A percentile compares a stretch with the other conserved stretches of the same genome.
Conservation (phyloP, 2,329 filamentous ascomycete species). For the Pseudogymnoascus sp. region DNA sequence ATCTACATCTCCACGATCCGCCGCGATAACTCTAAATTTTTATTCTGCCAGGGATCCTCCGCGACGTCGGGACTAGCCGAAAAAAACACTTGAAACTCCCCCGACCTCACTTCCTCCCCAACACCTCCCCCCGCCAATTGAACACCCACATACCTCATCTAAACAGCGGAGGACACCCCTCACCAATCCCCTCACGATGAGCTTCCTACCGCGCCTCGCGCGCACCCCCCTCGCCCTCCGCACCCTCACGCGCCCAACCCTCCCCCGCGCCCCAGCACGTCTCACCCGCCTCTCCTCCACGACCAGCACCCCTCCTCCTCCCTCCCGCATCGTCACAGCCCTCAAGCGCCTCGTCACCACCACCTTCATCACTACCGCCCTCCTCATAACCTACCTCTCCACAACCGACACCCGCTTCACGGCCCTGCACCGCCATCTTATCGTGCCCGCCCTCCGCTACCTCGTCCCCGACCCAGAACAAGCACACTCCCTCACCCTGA, state of each 20-base stretch:
- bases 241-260: neutral
- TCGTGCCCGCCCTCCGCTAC: slow-evolving; percentile 56
- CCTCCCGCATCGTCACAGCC: slow-evolving; percentile 29
- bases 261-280: neutral
- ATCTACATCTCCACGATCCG: neutral
- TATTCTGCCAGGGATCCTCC: neutral
- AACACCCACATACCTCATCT: neutral
- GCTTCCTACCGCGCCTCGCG: neutral
- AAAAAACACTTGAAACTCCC: neutral
- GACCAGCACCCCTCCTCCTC: neutral
- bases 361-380: slow-evolving; percentile 41
- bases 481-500: slow-evolving; percentile 75
- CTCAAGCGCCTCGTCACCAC: slow-evolving; percentile 43
- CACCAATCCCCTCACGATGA: neutral
- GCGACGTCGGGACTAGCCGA: neutral
- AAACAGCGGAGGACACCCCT: neutral
- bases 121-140: neutral
- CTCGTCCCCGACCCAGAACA: slow-evolving; percentile 74
- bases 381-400: slow-evolving; percentile 51
- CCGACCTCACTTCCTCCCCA: neutral
- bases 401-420: slow-evolving; percentile 67
- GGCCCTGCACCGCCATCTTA: slow-evolving; percentile 52
- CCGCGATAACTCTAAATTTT: slow-evolving; percentile 1
- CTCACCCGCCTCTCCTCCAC: neutral
- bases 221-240: neutral